Base-by-base conservation (phyloP, 73 alveolate genomes). In the Tetrahymena malaccensis region DNA sequence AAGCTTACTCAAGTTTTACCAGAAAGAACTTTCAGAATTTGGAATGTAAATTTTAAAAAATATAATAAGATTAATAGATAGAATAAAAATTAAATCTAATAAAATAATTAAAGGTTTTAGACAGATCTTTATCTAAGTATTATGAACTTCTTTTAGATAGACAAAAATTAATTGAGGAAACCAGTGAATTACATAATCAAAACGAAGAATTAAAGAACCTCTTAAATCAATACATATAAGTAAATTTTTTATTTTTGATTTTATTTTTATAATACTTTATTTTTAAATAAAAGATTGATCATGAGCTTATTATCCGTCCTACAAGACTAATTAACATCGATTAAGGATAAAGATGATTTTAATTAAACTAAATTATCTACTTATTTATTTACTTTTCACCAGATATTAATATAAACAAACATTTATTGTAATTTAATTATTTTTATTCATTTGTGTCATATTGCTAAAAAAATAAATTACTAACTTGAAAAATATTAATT, bases 271-370 rank as follows among this genome's bases (percentile, higher is more conserved):
- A 8, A 25, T 5, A 70, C 89, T 70, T 70, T 3, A 70, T 19
- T 27, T 70, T 70, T 1, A 27, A 70, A 27, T 70, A 70, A 3
- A 98, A 99, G 96, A 99, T 98, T 56, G 98, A 98, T 85, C 99
- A 98, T 83, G 99, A 98, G 94, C 94, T 98, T 94, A 96, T 96
- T 17, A 99, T 98, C 10, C 99, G 99, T 27, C 99, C 99, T 21
- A 98, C 99, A 89, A 98, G 98, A 94, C 98, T 98, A 56, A 95
- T 98, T 95, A 97, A 98, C 89, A 94, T 98, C 13, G 99, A 98
- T 56, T 93, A 96, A 83, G 97, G 96, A 85, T 43, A 94, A 40
- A 95, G 89, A 89, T 84, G 94, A 37, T 35, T 38, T 22, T 38
- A 94, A 27, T 70, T 27, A 70, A 70, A 27, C 11, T 70, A n/a